Base-by-base conservation (phyloP, 2,329 filamentous ascomycete species). In the Hypoxylon sp. region DNA sequence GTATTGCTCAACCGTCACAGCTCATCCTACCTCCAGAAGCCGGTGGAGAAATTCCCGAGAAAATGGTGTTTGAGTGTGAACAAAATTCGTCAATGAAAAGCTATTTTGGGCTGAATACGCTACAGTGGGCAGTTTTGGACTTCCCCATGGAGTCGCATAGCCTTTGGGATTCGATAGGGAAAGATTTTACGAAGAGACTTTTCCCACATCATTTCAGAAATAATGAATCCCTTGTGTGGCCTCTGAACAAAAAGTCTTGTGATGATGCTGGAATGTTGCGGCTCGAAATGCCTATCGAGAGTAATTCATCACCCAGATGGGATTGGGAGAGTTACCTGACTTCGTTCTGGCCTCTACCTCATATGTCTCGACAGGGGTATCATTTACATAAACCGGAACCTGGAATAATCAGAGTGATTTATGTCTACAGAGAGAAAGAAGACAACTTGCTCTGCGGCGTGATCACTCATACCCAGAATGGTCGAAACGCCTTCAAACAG, bases 381-480 rank as follows among this genome's bases (percentile, higher is more conserved):
- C 4, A 36, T 22, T 4, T 26, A 1, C 14, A 14, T 8, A 18
- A 20, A 6, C 40, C 14, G 18, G 2, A 36, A 12, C 28, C 52
- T 18, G 28, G 5, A 1, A 16, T 2, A 7, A 26, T 48, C 3
- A 46, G 42, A 48, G 42, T 56, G 6, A 14, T 56, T 12, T 55
- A 55, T 16, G 40, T 55, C 28, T 46, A 55, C 18, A 46, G n/a
- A 8, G 8, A 33, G 6, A 24, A n/a, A 5, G 42, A 38, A 3
- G 30, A 38, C 3, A 48, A 56, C 8, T 14, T 56, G 22, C 30
- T 56, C 30, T 56, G 53, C 6, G 53, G 42, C 7, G 22, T 46
- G 53, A 30, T 46, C 40, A 45, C 46, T 12, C 52, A 55, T 36
- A 45, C 45, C 7, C 4, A 36, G 6, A 1, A 2, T 12, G 9